Base-by-base conservation (phyloP, 352 stramenopile species). In the Phytophthora tentaculata region DNA sequence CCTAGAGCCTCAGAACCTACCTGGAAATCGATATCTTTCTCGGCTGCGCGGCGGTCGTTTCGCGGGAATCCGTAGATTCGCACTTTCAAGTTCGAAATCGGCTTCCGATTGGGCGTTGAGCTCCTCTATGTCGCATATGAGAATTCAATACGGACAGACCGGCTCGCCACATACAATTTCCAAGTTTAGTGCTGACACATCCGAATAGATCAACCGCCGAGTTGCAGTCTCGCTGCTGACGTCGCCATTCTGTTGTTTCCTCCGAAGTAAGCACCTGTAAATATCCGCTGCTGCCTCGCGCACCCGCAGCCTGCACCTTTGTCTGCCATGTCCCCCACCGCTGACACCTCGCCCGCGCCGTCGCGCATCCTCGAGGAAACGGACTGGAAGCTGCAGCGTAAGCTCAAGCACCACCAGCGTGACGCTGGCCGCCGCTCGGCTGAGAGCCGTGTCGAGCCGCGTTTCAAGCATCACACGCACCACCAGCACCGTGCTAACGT, bases 371-470 rank as follows among this genome's bases (percentile, higher is more conserved):
- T 76, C 24, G 55, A 74, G 48, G 75, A 83, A n/a, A 64, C 71
- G 43, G 61, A 81, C 68, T 87, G 66, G 75, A 91, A 90, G 60
- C 56, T 73, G 39, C 81, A 87, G 61, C 81, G 81, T 76, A 87
- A 90, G 61, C 67, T 90, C 65, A 90, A 90, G 76, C 78, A 90
- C 59, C 74, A 83, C 63, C 81, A 87, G 69, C 83, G 81, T 53
- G 81, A 89, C 58, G 66, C 76, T 5, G 70, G 70, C 48, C 81
- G 80, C 44, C 79, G 79, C 17, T 57, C 55, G 19, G 69, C 56
- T n/a, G 64, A 71, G 35, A 44, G 32, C 28, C 67, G 64, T 24
- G 45, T 43, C 10, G 67, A 81, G 54, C 59, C 69, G 29, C 76
- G 68, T 35, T 80, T 79, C 55, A 86, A 81, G 71, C 62, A 74